phyloP scores from a whole-genome alignment of 2,329 filamentous ascomycete genomes.

The Sarocladiaceae sp. region DNA sequence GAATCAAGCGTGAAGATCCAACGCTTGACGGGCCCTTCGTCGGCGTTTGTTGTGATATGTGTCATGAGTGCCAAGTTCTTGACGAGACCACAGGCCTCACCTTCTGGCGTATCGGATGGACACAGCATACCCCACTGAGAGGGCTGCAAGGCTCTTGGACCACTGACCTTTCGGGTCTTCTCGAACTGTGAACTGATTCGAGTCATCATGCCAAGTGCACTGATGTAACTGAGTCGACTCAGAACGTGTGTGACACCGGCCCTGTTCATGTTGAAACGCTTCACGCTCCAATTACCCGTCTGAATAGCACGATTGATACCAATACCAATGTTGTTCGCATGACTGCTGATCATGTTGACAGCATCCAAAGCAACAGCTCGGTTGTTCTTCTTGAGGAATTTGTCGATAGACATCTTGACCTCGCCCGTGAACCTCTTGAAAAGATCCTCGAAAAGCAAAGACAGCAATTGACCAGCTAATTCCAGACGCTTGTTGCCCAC shows the following conservation, averaged over 20 bases:
- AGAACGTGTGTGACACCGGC: constrained; percentile 95
- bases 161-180: constrained; percentile 94
- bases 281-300: constrained; percentile 96
- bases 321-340: constrained; percentile 81
- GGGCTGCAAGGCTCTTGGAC: constrained; percentile 90
- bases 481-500: constrained; percentile 97
- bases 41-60: constrained; percentile 95
- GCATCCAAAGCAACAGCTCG: constrained; percentile 86
- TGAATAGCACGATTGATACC: constrained; percentile 96
- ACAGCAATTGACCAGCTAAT: constrained; percentile 88
- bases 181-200: constrained; percentile 98
- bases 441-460: constrained; percentile 91
- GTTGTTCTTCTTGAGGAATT: constrained; percentile 90
- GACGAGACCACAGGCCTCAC: constrained; percentile 94
- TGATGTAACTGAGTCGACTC: constrained; percentile 93
- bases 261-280: constrained; percentile 98
- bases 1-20: constrained; percentile 84
- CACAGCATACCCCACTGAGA: constrained; percentile 99
- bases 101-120: constrained; percentile 95
- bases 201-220: constrained; percentile 98
- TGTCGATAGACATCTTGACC: constrained; percentile 91
- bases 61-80: constrained; percentile 99
- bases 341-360: constrained; percentile 75
- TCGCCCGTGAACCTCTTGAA: constrained; percentile 94
- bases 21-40: constrained; percentile 83